Evolutionary conservation across 305 asterid genomes (phyloP).

Genomic region (Nicotiana rustica): DNA sequence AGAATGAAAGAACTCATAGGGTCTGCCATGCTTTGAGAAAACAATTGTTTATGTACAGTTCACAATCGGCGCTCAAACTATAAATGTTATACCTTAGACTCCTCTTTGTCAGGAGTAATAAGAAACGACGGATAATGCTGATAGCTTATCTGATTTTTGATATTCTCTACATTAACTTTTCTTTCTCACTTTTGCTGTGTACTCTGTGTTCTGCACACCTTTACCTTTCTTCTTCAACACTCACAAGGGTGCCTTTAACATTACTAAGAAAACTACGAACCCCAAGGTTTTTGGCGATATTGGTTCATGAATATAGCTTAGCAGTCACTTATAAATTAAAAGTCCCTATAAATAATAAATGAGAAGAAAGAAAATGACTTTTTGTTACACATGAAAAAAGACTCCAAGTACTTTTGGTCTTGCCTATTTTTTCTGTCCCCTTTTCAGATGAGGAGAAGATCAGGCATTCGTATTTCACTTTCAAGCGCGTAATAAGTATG

Average conservation of each 20-base stretch:
- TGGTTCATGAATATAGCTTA: slow-evolving; percentile 25
- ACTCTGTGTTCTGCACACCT: not conserved
- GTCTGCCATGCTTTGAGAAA: not conserved
- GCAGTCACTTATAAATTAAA: slow-evolving; percentile 9
- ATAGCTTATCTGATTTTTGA: not conserved
- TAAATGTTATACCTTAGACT: not conserved
- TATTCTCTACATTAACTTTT: not conserved
- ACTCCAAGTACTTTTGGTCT: not conserved
- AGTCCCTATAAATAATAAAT: slow-evolving; percentile 5
- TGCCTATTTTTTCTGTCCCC: not conserved
- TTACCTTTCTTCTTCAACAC: not conserved
- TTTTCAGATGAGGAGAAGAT: slow-evolving; percentile 23
- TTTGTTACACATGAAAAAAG: slow-evolving; percentile 11
- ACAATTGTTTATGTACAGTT: not conserved
- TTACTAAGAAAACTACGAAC: not conserved
- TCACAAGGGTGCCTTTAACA: not conserved
- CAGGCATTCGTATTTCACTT: not conserved
- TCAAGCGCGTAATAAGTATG: slow-evolving; percentile 1
- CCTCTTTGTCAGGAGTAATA: not conserved
- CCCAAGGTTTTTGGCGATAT: not conserved
- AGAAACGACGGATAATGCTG: slow-evolving; percentile 4
- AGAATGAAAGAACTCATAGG: not conserved
- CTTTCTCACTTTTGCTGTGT: not conserved
- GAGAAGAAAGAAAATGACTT: slow-evolving; percentile 4
- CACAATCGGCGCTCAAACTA: not conserved